These are phyloP conservation scores for Physocladia obscura DNA, from an alignment of 192 early-diverging fungal genomes.

Conservation along the genomic window DNA sequence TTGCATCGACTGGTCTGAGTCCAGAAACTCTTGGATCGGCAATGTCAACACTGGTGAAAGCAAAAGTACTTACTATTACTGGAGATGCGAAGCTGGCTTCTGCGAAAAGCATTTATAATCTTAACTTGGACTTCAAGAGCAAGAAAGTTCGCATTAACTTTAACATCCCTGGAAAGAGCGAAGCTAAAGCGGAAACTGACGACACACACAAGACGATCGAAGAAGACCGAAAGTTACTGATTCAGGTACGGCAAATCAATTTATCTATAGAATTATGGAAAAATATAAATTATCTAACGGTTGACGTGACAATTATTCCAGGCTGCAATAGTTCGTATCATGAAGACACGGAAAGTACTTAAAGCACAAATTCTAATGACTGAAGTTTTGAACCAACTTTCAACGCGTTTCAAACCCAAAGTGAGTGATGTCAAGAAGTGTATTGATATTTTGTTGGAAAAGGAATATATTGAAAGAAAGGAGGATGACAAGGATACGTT, in stretches of 20 bases:
- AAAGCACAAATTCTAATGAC: conserved; percentile 81
- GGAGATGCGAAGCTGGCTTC: conserved; percentile 46
- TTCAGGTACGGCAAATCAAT: too few relatives aligned
- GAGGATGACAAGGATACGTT: conserved; percentile 81
- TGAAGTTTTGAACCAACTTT: conserved; percentile 85
- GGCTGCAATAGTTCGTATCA: conserved; percentile 98
- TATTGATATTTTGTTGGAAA: conserved; percentile 90
- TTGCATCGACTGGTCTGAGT: conserved; percentile 70
- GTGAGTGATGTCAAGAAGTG: conserved; percentile 93
- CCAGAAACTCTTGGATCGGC: conserved; percentile 66
- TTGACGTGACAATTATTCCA: too few relatives aligned
- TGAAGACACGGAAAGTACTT: conserved; percentile 95
- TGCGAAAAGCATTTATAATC: conserved; percentile 56
- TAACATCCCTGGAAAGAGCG: conserved; percentile 78
- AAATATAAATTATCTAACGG: too few relatives aligned
- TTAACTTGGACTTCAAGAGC: conserved; percentile 75
- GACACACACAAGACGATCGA: conserved; percentile 91
- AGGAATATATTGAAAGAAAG: conserved; percentile 87
- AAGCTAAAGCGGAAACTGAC: conserved; percentile 86
- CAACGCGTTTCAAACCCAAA: conserved; percentile 85
- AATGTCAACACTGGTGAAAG: conserved; percentile 78
- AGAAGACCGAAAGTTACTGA: conserved; percentile 86
- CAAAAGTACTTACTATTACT: conserved; percentile 68
- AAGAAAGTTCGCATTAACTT: conserved; percentile 90
- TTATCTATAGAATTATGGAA: too few relatives aligned